Percentiles rank a stretch among this genome's conserved stretches.
Evolutionary conservation across 2,329 filamentous ascomycete species (phyloP).

Genomic region (Fusarium pseudocircinatum): DNA sequence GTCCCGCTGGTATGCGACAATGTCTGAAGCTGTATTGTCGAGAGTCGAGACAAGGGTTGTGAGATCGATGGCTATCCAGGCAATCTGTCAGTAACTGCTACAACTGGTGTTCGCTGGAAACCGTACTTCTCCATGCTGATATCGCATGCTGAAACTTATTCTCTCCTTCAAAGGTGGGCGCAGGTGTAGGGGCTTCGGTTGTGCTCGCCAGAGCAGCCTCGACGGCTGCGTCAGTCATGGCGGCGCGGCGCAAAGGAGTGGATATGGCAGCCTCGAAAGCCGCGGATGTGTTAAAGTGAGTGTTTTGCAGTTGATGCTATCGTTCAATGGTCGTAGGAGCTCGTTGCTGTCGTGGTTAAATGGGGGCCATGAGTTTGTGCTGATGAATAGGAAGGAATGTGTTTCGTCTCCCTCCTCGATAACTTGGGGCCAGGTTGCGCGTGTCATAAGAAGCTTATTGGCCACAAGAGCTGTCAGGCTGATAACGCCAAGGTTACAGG

Average conservation of each 20-base stretch:
- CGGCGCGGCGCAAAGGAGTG: slow-evolving; percentile 30
- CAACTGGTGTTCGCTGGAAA: background rate
- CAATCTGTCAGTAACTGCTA: slow-evolving; percentile 36
- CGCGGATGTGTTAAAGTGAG: background rate
- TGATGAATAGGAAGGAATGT: slow-evolving; percentile 33
- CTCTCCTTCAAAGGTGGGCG: slow-evolving; percentile 61
- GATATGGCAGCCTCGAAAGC: slow-evolving; percentile 21
- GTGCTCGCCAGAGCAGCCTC: slow-evolving; percentile 43
- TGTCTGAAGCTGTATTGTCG: slow-evolving; percentile 93
- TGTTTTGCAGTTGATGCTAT: slow-evolving; percentile 4
- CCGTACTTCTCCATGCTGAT: slow-evolving; percentile 90
- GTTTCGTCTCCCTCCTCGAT: slow-evolving; percentile 34
- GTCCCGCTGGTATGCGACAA: slow-evolving; percentile 91
- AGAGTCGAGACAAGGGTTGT: slow-evolving; percentile 84
- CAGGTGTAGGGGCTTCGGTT: slow-evolving; percentile 39
- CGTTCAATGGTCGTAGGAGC: background rate
- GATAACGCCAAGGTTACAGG: slow-evolving; percentile 38
- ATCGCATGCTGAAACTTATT: slow-evolving; percentile 99
- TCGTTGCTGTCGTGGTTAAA: slow-evolving; percentile 22
- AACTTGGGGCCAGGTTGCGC: slow-evolving; percentile 35
- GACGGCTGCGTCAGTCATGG: slow-evolving; percentile 48
- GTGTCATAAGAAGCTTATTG: slow-evolving; percentile 36
- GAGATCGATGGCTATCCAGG: slow-evolving; percentile 79
- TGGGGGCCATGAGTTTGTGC: slow-evolving; percentile 18
- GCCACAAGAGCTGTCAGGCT: slow-evolving; percentile 38